phyloP scores from a whole-genome alignment of 129 eudicot species.

The Chrysanthemum makinoi region DNA sequence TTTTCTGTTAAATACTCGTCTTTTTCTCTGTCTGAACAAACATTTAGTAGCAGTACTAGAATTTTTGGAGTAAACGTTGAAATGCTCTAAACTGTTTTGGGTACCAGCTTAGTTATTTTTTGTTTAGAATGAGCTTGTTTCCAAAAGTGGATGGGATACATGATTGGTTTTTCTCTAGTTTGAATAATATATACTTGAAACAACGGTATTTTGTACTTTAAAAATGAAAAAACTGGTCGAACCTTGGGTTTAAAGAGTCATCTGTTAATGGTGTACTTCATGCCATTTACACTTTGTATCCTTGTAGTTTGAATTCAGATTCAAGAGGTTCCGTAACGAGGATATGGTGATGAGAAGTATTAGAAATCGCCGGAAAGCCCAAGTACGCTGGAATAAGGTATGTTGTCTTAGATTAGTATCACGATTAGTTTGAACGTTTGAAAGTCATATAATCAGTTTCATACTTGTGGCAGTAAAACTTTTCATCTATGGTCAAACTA shows the following conservation, averaged over 20 bases:
- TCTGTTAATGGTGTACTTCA: neutral
- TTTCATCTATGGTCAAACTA: neutral
- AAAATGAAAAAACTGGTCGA: slow-evolving; percentile 5
- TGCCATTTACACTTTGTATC: neutral
- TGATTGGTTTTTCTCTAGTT: neutral
- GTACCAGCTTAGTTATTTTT: neutral
- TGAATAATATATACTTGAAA: neutral
- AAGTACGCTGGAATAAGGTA: slow-evolving; percentile 76
- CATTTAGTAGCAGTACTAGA: neutral
- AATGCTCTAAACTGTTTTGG: neutral
- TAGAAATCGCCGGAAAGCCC: slow-evolving; percentile 73
- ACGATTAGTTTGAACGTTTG: too few relatives aligned
- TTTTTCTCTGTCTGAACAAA: neutral
- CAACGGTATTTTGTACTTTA: neutral
- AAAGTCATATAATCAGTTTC: too few relatives aligned
- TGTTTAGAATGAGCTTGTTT: neutral
- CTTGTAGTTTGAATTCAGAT: slow-evolving; percentile 70
- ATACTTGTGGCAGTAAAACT: neutral
- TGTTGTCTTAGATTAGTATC: neutral
- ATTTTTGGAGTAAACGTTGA: neutral
- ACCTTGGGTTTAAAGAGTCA: neutral
- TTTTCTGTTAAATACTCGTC: neutral
- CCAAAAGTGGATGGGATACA: neutral
- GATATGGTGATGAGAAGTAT: slow-evolving; percentile 60
- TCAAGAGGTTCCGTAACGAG: slow-evolving; percentile 79